Evolutionary conservation across 2,329 filamentous ascomycete species (phyloP).

Genomic region (Aspergillus tubingensis): DNA sequence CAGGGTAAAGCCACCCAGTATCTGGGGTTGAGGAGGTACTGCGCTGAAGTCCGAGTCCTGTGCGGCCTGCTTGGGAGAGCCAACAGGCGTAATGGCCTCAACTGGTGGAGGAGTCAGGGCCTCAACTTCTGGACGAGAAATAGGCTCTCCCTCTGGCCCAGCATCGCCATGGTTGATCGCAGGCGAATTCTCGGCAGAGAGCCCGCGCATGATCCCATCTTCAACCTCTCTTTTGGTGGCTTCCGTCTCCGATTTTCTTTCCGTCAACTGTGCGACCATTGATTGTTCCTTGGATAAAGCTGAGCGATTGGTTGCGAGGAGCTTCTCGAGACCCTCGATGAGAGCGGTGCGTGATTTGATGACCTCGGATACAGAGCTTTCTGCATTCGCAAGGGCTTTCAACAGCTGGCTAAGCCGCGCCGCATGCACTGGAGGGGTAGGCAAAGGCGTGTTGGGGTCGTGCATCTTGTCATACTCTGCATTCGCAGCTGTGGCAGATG

Average conservation of each 20-base stretch:
- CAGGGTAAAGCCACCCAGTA: slow-evolving; percentile 21
- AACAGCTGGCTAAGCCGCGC: slow-evolving; percentile 86
- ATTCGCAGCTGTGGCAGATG: slow-evolving; percentile 69
- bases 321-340: slow-evolving; percentile 76
- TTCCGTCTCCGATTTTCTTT: slow-evolving; percentile 73
- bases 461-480: slow-evolving; percentile 83
- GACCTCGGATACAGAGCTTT: slow-evolving; percentile 83
- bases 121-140: slow-evolving; percentile 74
- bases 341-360: slow-evolving; percentile 81
- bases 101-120: slow-evolving; percentile 78
- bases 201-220: slow-evolving; percentile 81
- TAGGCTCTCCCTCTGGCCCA: slow-evolving; percentile 31
- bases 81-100: slow-evolving; percentile 56
- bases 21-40: slow-evolving; percentile 18
- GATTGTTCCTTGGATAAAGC: slow-evolving; percentile 70
- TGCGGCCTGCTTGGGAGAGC: slow-evolving; percentile 45
- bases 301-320: slow-evolving; percentile 72
- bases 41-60: slow-evolving; percentile 34
- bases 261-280: slow-evolving; percentile 63
- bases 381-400: slow-evolving; percentile 82
- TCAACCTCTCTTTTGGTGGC: slow-evolving; percentile 86
- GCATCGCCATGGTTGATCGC: slow-evolving; percentile 46
- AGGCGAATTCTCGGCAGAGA: slow-evolving; percentile 62
- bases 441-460: slow-evolving; percentile 66
- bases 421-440: slow-evolving; percentile 86